Conservation (phyloP, 2,329 filamentous ascomycete species). For the Aspergillus sp. region DNA sequence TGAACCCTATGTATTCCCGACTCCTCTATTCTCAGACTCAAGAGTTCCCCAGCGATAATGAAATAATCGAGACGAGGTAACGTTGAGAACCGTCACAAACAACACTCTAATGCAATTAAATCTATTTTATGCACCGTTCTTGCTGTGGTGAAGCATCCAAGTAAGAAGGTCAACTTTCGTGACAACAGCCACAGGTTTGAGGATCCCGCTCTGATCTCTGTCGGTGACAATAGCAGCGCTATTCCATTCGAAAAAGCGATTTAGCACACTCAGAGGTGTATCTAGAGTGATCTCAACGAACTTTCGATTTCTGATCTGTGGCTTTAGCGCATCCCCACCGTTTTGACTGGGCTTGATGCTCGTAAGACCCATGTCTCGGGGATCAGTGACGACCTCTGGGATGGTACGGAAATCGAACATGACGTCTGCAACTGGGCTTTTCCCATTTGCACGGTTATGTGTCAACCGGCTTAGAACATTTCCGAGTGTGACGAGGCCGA, state of each 20-base stretch:
- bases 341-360: constrained; percentile 18
- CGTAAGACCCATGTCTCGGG: constrained; percentile 59
- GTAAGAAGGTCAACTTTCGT: constrained; percentile 95
- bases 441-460: constrained; percentile 71
- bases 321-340: constrained; percentile 28
- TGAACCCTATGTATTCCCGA: not conserved
- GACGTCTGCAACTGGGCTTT: constrained; percentile 75
- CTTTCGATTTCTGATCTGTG: constrained; percentile 57
- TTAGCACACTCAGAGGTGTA: constrained; percentile 78
- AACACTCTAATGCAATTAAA: not conserved
- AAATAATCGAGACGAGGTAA: not conserved
- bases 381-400: constrained; percentile 87
- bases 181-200: constrained; percentile 83
- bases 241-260: constrained; percentile 97
- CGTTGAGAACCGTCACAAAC: not conserved
- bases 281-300: constrained; percentile 95
- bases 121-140: constrained; percentile 20
- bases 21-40: not conserved
- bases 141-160: constrained; percentile 76
- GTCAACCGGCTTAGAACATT: constrained; percentile 92
- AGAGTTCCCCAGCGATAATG: not conserved
- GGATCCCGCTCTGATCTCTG: constrained; percentile 56
- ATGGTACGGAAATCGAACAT: constrained; percentile 96
- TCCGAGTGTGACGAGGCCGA: constrained; percentile 90
- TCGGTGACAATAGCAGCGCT: constrained; percentile 94